Evolutionary conservation across 78 protist species (phyloP).

Genomic region (Cyanophora paradoxa): DNA sequence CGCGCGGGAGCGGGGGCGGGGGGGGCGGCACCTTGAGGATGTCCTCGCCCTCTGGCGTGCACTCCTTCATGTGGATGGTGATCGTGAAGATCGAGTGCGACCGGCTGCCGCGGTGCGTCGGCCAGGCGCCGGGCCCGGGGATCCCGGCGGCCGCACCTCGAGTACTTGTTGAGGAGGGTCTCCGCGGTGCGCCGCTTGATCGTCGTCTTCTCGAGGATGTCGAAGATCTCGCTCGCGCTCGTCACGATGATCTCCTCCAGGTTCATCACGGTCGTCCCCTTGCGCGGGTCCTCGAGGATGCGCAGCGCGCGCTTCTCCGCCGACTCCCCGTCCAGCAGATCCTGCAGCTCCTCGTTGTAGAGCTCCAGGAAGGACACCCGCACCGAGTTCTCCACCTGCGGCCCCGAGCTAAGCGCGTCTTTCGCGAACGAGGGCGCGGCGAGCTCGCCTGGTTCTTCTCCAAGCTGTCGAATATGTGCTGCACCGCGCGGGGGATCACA

Average conservation of each 20-base stretch:
- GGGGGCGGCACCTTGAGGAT: neutral
- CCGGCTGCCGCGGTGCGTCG: slow-evolving; percentile 34
- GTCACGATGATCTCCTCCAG: slow-evolving; percentile 30
- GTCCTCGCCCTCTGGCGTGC: slow-evolving; percentile 39
- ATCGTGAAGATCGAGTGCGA: slow-evolving; percentile 85
- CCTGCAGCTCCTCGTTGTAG: slow-evolving; percentile 60
- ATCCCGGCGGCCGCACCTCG: neutral
- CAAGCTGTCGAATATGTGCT: slow-evolving; percentile 20
- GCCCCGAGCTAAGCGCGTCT: neutral
- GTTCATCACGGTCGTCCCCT: slow-evolving; percentile 6
- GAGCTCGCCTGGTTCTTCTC: neutral
- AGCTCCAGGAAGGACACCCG: slow-evolving; percentile 50
- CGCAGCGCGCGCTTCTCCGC: neutral
- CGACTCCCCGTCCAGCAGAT: slow-evolving; percentile 29
- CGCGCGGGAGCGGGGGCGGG: neutral
- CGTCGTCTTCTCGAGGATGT: slow-evolving; percentile 9
- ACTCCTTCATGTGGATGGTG: slow-evolving; percentile 69
- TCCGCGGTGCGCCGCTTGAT: slow-evolving; percentile 12
- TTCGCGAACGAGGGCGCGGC: neutral
- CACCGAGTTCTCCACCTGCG: slow-evolving; percentile 14
- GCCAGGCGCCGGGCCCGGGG: neutral
- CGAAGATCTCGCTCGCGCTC: slow-evolving; percentile 12
- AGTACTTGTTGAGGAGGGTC: slow-evolving; percentile 28
- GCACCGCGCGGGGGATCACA: slow-evolving; percentile 36
- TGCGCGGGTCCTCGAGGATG: slow-evolving; percentile 21